Evolutionary conservation across 129 eudicot species (phyloP).

Genomic region (Pseudognaphalium luteoalbum): DNA sequence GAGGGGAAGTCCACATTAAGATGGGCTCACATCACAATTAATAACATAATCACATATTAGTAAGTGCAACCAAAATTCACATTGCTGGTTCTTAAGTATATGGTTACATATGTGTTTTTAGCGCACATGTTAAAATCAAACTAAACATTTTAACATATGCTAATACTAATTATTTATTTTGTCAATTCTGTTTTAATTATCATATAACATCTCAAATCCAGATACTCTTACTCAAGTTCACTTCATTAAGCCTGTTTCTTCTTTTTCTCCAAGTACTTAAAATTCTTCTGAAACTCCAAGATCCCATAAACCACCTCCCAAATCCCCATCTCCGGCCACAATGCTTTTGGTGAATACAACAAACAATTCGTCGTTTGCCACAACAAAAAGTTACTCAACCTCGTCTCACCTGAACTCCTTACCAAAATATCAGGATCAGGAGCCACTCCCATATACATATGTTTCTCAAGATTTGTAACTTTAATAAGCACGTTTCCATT

Average conservation of each 20-base stretch:
- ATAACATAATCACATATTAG: too few species aligned
- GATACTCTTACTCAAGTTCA: neutral
- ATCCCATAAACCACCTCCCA: conserved; percentile 59
- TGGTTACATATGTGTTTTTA: too few species aligned
- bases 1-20: neutral
- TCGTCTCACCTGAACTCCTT: conserved; percentile 66
- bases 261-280: conserved; percentile 51
- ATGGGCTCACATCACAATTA: neutral
- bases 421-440: conserved; percentile 66
- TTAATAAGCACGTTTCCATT: conserved; percentile 21
- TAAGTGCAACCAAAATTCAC: too few species aligned
- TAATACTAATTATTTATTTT: too few species aligned
- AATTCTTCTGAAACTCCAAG: conserved; percentile 44
- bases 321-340: conserved; percentile 74
- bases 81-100: too few species aligned
- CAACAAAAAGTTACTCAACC: conserved; percentile 64
- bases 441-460: conserved; percentile 61
- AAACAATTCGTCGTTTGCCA: conserved; percentile 56
- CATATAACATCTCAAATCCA: neutral
- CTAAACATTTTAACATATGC: neutral
- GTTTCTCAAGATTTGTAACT: conserved; percentile 50
- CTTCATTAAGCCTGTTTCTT: conserved; percentile 40
- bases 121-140: neutral
- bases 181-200: neutral
- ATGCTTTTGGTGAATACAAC: conserved; percentile 46